phyloP scores from a whole-genome alignment of 768 basidiomycete species.

The Tulasnella sp. region DNA sequence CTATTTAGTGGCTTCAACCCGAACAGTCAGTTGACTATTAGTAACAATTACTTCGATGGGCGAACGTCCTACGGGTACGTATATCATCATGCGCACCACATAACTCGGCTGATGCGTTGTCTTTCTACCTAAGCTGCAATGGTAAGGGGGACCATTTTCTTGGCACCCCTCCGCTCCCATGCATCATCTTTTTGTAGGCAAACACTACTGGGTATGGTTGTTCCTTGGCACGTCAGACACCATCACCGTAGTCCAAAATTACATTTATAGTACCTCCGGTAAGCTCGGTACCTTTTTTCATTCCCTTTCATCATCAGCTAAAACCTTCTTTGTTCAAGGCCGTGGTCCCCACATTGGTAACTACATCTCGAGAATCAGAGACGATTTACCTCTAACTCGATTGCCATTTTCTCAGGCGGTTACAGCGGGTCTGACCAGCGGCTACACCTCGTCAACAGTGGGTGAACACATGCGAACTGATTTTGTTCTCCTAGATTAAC shows the following conservation, averaged over 20 bases:
- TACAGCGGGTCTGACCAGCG: neutral
- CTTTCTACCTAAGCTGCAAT: too few relatives aligned
- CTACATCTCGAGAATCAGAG: too few relatives aligned
- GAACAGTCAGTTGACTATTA: neutral
- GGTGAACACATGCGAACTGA: neutral
- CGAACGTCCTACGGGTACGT: neutral
- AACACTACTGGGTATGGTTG: neutral
- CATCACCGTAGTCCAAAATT: neutral
- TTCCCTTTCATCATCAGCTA: neutral
- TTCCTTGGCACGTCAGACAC: neutral
- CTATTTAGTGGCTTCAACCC: neutral
- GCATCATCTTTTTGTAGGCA: neutral
- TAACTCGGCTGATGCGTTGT: neutral
- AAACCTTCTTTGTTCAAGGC: neutral
- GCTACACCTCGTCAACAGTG: neutral
- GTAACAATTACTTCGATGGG: neutral
- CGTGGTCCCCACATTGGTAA: neutral
- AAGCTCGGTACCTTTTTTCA: neutral
- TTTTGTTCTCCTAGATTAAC: neutral
- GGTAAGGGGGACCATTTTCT: too few relatives aligned
- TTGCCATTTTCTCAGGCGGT: neutral
- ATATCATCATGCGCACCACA: too few relatives aligned
- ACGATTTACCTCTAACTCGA: too few relatives aligned
- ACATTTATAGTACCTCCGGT: neutral
- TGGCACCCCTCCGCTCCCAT: too few relatives aligned